Evolutionary conservation across 2,329 filamentous ascomycete species (phyloP), one percentile per base, ranked within the genome.

Genomic region (Scedosporium aurantiacum): DNA sequence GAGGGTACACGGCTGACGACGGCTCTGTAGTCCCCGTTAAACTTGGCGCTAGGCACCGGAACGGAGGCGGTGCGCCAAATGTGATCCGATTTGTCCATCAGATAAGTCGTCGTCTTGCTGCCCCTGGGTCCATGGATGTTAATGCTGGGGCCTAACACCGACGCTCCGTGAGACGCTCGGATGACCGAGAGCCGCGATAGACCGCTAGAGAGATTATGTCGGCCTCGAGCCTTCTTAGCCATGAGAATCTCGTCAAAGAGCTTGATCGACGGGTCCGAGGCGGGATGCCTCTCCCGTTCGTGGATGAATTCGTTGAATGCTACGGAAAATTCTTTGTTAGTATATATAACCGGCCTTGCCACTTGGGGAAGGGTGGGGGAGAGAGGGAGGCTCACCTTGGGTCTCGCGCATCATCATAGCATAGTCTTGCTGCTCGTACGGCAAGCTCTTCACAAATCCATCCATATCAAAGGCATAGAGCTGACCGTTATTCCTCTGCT

Each of bases 231-330:
- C 70, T 82, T 84, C 77, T 94, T 94, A 37, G 89, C 88, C 59
- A 93, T 78, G 67, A 94, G 90, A 68, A 94, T 86, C 71, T 92
- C 88, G 71, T 94, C 90, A 67, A 94, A 94, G 1, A 94, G 80
- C 61, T 88, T 87, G 67, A 93, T 85, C 2, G 79, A 73, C 0
- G 88, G 81, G 64, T 89, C 81, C 6, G 83, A 79, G 0, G 83
- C 73, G 2, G 83, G 77, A 6, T 80, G 83, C 23, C 78, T 84
- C 73, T 94, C 90, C 55, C 90, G 84, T 67, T 91, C 88, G 68
- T 93, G 88, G 64, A 94, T 89, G 71, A 94, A 94, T 71, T 93
- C 89, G 66, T 91, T 91, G 71, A 92, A 91, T 57, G 68, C 70
- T 27, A n/a, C 32, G 40, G 1, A 14, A 18, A 52, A 60, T 47